Evolutionary conservation across 768 basidiomycete species (phyloP).

Genomic region (Cytidiella melzeri): DNA sequence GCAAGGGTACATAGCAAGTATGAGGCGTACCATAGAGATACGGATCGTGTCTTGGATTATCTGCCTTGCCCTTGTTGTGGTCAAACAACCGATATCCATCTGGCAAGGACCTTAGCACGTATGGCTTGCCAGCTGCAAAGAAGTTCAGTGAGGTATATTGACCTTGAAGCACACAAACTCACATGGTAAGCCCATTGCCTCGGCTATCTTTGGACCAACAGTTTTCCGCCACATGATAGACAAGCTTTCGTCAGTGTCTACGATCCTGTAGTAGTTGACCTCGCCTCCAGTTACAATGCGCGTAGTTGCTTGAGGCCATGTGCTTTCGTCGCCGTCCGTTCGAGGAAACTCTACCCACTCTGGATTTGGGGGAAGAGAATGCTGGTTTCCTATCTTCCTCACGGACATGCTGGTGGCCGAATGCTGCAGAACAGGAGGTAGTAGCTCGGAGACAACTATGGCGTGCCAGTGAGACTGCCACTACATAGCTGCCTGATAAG

Average conservation of each 20-base stretch:
- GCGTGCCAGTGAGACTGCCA: too few relatives aligned
- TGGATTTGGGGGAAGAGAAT: conserved; percentile 43
- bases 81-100: conserved; percentile 64
- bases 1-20: too few relatives aligned
- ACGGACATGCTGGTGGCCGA: too few relatives aligned
- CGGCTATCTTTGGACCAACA: conserved; percentile 37
- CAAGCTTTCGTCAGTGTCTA: conserved; percentile 44
- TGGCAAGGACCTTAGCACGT: conserved; percentile 63
- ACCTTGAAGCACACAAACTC: too few relatives aligned
- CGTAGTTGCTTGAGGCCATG: conserved; percentile 57
- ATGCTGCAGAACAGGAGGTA: too few relatives aligned
- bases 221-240: conserved; percentile 48
- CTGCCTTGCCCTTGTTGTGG: conserved; percentile 61
- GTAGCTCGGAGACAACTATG: too few relatives aligned
- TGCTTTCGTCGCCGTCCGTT: conserved; percentile 49
- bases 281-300: conserved; percentile 52
- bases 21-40: conserved; percentile 78
- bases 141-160: background rate
- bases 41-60: conserved; percentile 59
- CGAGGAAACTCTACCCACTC: conserved; percentile 52
- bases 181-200: conserved; percentile 45
- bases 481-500: too few relatives aligned
- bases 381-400: conserved; percentile 9
- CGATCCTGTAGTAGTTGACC: conserved; percentile 65
- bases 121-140: conserved; percentile 40